Conservation (phyloP, 495 filamentous ascomycete genomes). For the Penicillium chermesinum region DNA sequence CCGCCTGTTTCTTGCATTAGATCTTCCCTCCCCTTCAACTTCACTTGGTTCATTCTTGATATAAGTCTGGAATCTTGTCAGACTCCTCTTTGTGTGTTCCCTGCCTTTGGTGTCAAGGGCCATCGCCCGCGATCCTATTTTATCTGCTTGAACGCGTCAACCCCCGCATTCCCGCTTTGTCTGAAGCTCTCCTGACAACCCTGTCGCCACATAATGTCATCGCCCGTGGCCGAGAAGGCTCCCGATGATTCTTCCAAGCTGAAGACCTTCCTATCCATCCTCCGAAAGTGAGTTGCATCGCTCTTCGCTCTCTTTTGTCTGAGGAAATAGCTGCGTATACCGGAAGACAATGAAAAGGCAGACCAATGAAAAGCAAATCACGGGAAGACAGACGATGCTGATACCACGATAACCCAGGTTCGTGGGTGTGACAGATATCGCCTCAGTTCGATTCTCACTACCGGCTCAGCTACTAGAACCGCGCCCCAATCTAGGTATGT, state of each 20-base stretch:
- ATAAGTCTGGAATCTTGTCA: not conserved
- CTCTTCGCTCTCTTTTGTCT: not conserved
- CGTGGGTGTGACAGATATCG: slow-evolving; percentile 92
- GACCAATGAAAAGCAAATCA: not conserved
- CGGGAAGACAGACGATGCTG: slow-evolving; percentile 11
- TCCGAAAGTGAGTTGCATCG: slow-evolving; percentile 61
- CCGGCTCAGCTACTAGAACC: slow-evolving; percentile 94
- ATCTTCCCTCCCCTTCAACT: not conserved
- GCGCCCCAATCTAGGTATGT: slow-evolving; percentile 78
- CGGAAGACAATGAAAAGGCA: not conserved
- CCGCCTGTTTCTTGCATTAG: not conserved
- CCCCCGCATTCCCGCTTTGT: not conserved
- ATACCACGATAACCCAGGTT: slow-evolving; percentile 52
- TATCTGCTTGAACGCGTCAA: not conserved
- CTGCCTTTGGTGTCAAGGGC: not conserved
- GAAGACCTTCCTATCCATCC: slow-evolving; percentile 73
- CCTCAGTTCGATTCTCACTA: slow-evolving; percentile 89
- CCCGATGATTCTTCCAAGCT: slow-evolving; percentile 80
- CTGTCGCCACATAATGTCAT: slow-evolving; percentile 27
- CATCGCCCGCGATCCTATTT: not conserved
- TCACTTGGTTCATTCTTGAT: not conserved
- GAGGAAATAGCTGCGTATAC: not conserved
- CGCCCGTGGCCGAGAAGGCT: slow-evolving; percentile 50
- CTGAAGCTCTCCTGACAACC: not conserved
- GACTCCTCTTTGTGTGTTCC: not conserved